These are phyloP conservation scores for Cytospora piceae DNA, from an alignment of 2,329 filamentous ascomycete genomes.

Conservation along the genomic window DNA sequence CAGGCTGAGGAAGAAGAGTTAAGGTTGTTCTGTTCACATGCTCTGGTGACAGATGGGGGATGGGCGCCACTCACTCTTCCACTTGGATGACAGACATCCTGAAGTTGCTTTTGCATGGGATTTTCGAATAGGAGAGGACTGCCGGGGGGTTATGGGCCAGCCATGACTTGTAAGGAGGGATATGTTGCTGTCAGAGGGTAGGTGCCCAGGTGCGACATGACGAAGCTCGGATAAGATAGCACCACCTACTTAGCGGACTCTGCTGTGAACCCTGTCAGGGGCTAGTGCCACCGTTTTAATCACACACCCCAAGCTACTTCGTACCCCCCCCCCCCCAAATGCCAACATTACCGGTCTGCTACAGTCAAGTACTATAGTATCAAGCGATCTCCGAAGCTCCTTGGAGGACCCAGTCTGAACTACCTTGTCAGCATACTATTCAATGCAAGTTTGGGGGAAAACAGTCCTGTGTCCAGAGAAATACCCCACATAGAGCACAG, in stretches of 20 bases:
- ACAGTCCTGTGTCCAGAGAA: too few species aligned
- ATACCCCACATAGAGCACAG: too few species aligned
- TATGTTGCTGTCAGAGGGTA: not conserved
- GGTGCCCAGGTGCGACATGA: not conserved
- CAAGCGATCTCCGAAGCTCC: too few species aligned
- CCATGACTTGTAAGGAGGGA: slow-evolving; percentile 9
- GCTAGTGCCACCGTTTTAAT: not conserved
- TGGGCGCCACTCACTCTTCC: slow-evolving; percentile 44
- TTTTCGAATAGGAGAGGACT: not conserved
- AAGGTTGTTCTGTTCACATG: not conserved
- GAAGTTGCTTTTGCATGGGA: not conserved
- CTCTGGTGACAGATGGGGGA: not conserved
- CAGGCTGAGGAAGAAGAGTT: slow-evolving; percentile 55
- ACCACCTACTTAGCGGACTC: slow-evolving; percentile 1
- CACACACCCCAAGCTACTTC: not conserved
- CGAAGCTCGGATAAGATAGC: slow-evolving; percentile 6
- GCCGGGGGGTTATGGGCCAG: slow-evolving; percentile 13
- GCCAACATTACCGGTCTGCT: too few species aligned
- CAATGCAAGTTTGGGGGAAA: too few species aligned
- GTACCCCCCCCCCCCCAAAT: too few species aligned
- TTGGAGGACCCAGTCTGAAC: too few species aligned
- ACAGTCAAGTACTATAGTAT: too few species aligned
- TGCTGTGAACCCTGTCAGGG: not conserved
- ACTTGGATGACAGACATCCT: slow-evolving; percentile 50
- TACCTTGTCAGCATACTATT: too few species aligned